Evolutionary conservation across 176 grass and related monocot species (phyloP), one percentile per base, ranked within the genome.

Genomic region (Pharus latifolius): DNA sequence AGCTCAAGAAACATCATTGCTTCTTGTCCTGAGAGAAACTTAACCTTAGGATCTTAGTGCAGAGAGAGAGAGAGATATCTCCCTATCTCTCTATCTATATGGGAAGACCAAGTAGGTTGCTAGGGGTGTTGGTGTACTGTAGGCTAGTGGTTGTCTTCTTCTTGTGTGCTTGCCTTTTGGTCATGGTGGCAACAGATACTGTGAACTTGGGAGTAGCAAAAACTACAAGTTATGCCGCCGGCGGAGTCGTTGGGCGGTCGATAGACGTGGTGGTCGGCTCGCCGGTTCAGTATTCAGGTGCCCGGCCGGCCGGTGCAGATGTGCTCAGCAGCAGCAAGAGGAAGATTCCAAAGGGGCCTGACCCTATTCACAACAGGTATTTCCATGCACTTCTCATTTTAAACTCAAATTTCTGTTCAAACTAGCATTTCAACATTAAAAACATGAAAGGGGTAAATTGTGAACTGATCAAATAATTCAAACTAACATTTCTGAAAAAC

Each of bases 331-430:
- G 66, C 81, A 92, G 81, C 78, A 50, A 92, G 85, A 82, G 89
- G 45, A 84, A 81, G 73, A 87, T 92, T 2, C 89, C 85, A 12
- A 85, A 71, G 77, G 89, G 89, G 1, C 85, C 89, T 5, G 89
- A 92, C 41, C 89, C 89, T 14, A 92, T 92, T 12, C 89, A 92
- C 82, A 92, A 92, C 78, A 88, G 89, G 89, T 92, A 88, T 31
- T 9, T 76, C 19, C 13, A 11, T 37, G 20, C 24, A 30, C n/a
- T 18, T 32, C 1, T 44, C 3, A 4, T 56, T 65, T 44, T 40
- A 41, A 5, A 5, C 9, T 38, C 35, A 38, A 5, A 5, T 4
- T 38, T 9, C 35, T 38, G 35, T 9, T 5, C 35, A 38, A 38
- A 38, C 6, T 5, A 9, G 35, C 4, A 38, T 5, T 38, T 5